Conservation (phyloP, 495 filamentous ascomycete genomes). For the Talaromyces wortmannii region DNA sequence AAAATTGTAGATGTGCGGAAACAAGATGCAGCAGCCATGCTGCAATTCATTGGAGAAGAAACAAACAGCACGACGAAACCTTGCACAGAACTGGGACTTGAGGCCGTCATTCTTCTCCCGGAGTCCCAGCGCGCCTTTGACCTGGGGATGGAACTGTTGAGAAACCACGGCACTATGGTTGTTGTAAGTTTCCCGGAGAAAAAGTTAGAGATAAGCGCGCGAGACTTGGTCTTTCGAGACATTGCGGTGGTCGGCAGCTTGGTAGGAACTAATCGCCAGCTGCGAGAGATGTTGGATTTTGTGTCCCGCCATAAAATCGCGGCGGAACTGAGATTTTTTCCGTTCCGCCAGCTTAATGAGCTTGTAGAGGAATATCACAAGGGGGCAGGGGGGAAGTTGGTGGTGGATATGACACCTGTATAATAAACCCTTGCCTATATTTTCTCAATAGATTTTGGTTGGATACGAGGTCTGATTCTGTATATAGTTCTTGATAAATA, state of each 20-base stretch:
- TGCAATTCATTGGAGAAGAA: not conserved
- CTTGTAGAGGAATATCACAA: not conserved
- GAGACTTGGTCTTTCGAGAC: conserved; percentile 6
- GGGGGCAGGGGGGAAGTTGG: not conserved
- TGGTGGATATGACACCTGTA: not conserved
- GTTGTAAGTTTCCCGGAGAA: conserved; percentile 7
- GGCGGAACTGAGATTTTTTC: not conserved
- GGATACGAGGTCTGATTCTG: too few species aligned
- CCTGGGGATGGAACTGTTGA: conserved; percentile 3
- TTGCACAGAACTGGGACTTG: conserved; percentile 3
- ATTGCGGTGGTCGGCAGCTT: conserved; percentile 9
- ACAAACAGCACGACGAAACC: not conserved
- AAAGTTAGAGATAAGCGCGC: conserved; percentile 6
- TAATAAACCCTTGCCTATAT: not conserved
- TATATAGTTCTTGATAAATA: too few species aligned
- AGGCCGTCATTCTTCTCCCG: conserved; percentile 6
- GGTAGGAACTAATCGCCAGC: not conserved
- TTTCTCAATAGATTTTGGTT: too few species aligned
- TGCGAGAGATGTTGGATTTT: not conserved
- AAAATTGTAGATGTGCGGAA: not conserved
- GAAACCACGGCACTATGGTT: conserved; percentile 11
- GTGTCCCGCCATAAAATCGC: not conserved
- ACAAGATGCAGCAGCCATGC: conserved; percentile 3
- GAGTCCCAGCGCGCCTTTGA: conserved; percentile 8
- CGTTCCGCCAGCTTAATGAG: not conserved